A percentile compares a stretch with the other conserved stretches of the same genome.
Evolutionary conservation across 495 filamentous ascomycete genomes (phyloP).

Genomic region (Daldinia concentrica): DNA sequence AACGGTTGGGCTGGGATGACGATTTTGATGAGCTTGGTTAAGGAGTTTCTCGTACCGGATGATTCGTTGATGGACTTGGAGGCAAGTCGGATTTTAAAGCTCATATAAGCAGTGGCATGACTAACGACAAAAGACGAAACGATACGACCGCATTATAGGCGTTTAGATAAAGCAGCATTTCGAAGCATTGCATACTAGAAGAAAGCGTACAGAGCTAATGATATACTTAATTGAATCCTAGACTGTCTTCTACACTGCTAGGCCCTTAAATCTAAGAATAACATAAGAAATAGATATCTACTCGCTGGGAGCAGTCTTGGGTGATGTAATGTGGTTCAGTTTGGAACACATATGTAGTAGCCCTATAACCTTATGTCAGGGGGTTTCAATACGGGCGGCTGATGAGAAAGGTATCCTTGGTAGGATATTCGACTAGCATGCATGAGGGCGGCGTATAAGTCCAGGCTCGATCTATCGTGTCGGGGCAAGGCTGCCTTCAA

Average conservation of each 20-base stretch:
- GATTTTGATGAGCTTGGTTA: conserved; percentile 59
- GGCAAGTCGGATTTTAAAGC: neutral
- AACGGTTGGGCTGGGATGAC: conserved; percentile 80
- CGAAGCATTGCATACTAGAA: conserved; percentile 19
- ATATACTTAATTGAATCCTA: conserved; percentile 15
- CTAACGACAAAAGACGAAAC: conserved; percentile 29
- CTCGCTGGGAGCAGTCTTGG: no score
- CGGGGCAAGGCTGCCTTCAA: no score
- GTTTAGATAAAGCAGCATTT: conserved; percentile 26
- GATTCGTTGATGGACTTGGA: neutral
- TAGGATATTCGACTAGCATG: no score
- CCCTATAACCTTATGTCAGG: no score
- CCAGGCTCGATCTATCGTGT: no score
- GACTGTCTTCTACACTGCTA: neutral
- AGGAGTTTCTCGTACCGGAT: conserved; percentile 1
- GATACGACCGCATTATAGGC: conserved; percentile 35
- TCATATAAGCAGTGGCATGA: conserved; percentile 10
- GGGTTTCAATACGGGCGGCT: no score
- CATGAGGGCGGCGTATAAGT: no score
- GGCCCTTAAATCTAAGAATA: neutral
- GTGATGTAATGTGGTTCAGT: no score
- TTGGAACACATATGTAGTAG: no score
- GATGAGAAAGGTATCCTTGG: no score
- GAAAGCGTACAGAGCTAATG: neutral
- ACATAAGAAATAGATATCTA: no score